These are phyloP conservation scores for Pueraria montana DNA, from an alignment of 306 rosid species.

Conservation along the genomic window DNA sequence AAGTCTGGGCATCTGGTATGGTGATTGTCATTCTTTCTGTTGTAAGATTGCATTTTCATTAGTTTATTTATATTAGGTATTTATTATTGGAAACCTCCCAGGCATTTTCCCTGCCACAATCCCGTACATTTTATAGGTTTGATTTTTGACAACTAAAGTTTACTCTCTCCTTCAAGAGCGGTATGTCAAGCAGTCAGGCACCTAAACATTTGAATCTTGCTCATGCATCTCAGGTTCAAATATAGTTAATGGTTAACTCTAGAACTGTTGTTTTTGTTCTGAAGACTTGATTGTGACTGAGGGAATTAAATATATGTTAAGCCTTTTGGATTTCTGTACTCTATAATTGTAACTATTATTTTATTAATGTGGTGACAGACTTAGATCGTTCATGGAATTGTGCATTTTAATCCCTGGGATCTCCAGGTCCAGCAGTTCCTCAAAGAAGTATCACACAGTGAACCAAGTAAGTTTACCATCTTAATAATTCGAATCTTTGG, in stretches of 20 bases:
- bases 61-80: background rate
- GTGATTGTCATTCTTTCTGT: background rate
- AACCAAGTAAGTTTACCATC: conserved; percentile 63
- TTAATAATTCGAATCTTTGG: conserved; percentile 20
- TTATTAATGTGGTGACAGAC: conserved; percentile 67
- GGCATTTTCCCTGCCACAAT: conserved; percentile 6
- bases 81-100: conserved; percentile 6
- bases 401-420: conserved; percentile 89
- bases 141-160: background rate
- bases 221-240: conserved; percentile 23
- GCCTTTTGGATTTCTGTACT: conserved; percentile 15
- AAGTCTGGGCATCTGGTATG: conserved; percentile 13
- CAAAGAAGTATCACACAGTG: conserved; percentile 57
- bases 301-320: background rate
- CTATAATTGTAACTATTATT: conserved; percentile 29
- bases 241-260: conserved; percentile 34
- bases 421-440: conserved; percentile 70
- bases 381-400: conserved; percentile 93
- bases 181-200: conserved; percentile 17
- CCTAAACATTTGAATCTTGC: background rate
- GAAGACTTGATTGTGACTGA: conserved; percentile 28
- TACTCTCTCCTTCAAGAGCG: conserved; percentile 13
- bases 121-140: conserved; percentile 12
- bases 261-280: background rate
- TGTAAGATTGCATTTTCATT: conserved; percentile 15